These are phyloP conservation scores for Penicillium sp. DNA, from an alignment of 2,329 filamentous ascomycete species.

Conservation along the genomic window DNA sequence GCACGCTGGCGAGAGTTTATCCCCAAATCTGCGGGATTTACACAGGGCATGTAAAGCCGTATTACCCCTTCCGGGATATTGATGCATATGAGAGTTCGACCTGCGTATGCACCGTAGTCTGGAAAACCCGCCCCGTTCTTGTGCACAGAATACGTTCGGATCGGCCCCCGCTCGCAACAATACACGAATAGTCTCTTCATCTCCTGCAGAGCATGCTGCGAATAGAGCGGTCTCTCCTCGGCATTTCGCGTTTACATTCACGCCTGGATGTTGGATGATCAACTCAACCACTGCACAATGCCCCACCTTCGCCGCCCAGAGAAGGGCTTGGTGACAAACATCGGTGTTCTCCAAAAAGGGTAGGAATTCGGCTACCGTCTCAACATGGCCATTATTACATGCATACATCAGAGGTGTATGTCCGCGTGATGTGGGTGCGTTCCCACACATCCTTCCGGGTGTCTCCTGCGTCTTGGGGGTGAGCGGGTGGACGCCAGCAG, in stretches of 20 bases:
- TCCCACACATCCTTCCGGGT: not conserved
- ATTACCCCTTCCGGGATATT: not conserved
- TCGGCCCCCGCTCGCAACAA: conserved; percentile 7
- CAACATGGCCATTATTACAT: conserved; percentile 3
- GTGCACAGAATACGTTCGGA: not conserved
- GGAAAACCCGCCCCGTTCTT: not conserved
- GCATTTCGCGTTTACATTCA: conserved; percentile 3
- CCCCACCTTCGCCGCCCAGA: too few relatives aligned
- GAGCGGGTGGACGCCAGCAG: conserved; percentile 14
- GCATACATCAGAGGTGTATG: conserved; percentile 11
- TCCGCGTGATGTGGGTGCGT: not conserved
- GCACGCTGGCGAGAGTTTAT: too few relatives aligned
- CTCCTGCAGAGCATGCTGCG: not conserved
- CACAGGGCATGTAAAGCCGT: conserved; percentile 9
- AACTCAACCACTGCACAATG: too few relatives aligned
- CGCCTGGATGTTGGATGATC: not conserved
- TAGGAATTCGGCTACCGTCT: conserved; percentile 4
- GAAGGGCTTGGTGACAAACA: too few relatives aligned
- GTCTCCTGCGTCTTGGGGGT: conserved; percentile 7
- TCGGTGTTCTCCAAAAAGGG: not conserved
- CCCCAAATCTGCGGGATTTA: not conserved
- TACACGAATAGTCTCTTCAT: conserved; percentile 3
- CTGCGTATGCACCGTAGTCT: not conserved
- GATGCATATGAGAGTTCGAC: not conserved
- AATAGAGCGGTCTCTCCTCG: not conserved